phyloP scores from a whole-genome alignment of 805 yeast species.

The Zygoascus ofunaensis region DNA sequence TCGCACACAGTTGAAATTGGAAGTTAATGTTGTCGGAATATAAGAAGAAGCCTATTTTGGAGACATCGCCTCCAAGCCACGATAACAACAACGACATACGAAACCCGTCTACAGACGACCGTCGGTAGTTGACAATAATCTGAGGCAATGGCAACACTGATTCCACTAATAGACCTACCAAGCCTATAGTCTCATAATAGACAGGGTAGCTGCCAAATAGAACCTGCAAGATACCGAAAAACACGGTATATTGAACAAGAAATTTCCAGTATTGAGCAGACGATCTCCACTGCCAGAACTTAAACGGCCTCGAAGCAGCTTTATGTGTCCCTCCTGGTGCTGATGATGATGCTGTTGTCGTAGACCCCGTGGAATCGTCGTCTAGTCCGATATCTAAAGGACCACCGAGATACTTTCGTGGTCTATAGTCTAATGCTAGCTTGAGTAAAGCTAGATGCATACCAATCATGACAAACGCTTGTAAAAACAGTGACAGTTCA shows the following conservation, averaged over 20 bases:
- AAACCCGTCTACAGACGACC: slow-evolving; percentile 69
- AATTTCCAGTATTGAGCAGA: slow-evolving; percentile 55
- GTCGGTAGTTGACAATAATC: slow-evolving; percentile 69
- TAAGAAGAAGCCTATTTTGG: slow-evolving; percentile 36
- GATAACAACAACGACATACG: slow-evolving; percentile 63
- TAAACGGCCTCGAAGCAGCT: slow-evolving; percentile 32
- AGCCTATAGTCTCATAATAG: slow-evolving; percentile 48
- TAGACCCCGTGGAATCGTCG: too few species aligned
- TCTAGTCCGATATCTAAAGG: slow-evolving; percentile 7
- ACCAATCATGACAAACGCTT: slow-evolving; percentile 74
- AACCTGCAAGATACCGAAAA: slow-evolving; percentile 34
- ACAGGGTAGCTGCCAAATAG: slow-evolving; percentile 29
- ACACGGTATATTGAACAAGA: slow-evolving; percentile 37
- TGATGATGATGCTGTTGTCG: too few species aligned
- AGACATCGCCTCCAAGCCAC: slow-evolving; percentile 84
- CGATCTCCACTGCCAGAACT: slow-evolving; percentile 83
- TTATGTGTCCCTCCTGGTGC: neutral
- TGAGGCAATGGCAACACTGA: slow-evolving; percentile 36
- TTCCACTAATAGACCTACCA: slow-evolving; percentile 52
- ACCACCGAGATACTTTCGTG: slow-evolving; percentile 17
- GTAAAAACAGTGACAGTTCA: slow-evolving; percentile 69
- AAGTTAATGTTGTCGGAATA: slow-evolving; percentile 14
- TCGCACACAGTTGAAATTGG: slow-evolving; percentile 22
- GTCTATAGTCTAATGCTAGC: slow-evolving; percentile 41
- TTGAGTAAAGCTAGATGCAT: slow-evolving; percentile 60